Base-by-base conservation (phyloP, 805 yeast species). In the Starmerella bacillaris region DNA sequence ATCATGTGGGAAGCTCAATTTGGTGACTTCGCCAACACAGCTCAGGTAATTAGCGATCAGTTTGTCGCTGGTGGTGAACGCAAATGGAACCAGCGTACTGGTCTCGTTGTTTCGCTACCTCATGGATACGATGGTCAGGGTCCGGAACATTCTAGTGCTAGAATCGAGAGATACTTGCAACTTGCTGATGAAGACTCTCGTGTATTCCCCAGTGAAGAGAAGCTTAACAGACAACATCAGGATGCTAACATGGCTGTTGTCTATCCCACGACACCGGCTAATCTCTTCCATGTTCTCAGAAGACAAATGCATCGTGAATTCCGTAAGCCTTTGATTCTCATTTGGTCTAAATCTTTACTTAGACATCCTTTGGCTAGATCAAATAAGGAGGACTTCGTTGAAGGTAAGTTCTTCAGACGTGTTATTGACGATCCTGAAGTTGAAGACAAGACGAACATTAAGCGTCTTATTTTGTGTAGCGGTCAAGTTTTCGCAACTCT, bases 51-150 rank as follows among this genome's bases (percentile, higher is more conserved):
- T 50, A 69, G 80, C 50, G 99, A 89, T 60, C 98, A 89, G 67
- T 89, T 89, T 58, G 71, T 89, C 55, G 78, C 95, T 30, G 80
- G 84, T 56, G 98, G 92, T 58, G 99, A 89, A 65, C 72, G 84
- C 48, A 89, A 89, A 65, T 89, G 99, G 99, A 78, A 80, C 58
- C 98, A 89, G 69, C 78, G 99, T 64, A 80, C 94, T 11, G 99
- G 99, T 58, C 57, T 89, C 40, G 93, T 89, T 26, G 63, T 89
- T 49, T 80, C 95, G 3, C 69, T 89, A 61, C 99, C 99, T 39
- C 99, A 89, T 58, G 99, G 99, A 65, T 89, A 84, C 59, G 99
- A 89, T 58, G 99, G 99, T 48, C 98, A 89, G 67, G 99, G 99
- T 53, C 96, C 99, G 47, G 99, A 89, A 67, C 99, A 89, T 64